Evolutionary conservation across 2,329 filamentous ascomycete genomes (phyloP).

Genomic region (Pseudogymnoascus sp.): DNA sequence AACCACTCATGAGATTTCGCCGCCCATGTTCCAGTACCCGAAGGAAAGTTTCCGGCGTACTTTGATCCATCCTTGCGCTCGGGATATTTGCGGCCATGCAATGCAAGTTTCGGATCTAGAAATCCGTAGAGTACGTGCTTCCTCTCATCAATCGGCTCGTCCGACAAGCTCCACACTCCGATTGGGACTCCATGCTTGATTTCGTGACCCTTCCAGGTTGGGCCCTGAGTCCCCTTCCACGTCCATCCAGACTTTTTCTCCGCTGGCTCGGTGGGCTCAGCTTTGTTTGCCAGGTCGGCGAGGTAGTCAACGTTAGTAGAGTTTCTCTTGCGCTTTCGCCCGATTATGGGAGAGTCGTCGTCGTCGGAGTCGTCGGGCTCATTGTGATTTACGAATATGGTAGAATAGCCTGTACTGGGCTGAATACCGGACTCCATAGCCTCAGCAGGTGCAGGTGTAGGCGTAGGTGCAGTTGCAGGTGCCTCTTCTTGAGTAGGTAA

Average conservation of each 20-base stretch:
- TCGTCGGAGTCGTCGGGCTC: slow-evolving; percentile 30
- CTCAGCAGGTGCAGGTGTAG: no score
- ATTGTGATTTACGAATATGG: slow-evolving; percentile 17
- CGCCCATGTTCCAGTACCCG: slow-evolving; percentile 55
- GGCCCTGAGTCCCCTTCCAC: not conserved
- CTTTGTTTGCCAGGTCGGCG: not conserved
- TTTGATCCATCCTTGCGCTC: slow-evolving; percentile 40
- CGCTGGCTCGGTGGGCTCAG: not conserved
- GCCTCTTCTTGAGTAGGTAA: not conserved
- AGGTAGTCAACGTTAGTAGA: slow-evolving; percentile 34
- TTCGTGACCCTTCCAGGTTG: slow-evolving; percentile 13
- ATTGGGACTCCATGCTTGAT: slow-evolving; percentile 33
- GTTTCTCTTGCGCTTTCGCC: slow-evolving; percentile 49
- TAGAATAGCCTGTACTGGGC: slow-evolving; percentile 14
- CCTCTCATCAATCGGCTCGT: slow-evolving; percentile 38
- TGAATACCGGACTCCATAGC: no score
- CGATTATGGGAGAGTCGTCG: slow-evolving; percentile 32
- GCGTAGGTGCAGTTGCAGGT: no score
- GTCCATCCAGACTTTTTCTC: not conserved
- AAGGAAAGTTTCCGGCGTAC: slow-evolving; percentile 40
- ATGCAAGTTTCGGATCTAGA: slow-evolving; percentile 52
- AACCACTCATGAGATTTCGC: slow-evolving; percentile 54
- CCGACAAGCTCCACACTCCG: slow-evolving; percentile 54
- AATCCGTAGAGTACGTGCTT: slow-evolving; percentile 56
- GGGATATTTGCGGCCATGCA: slow-evolving; percentile 50